Evolutionary conservation across 2,329 filamentous ascomycete genomes (phyloP), one percentile per base, ranked within the genome.

Genomic region (Teratosphaeria epicoccoides): DNA sequence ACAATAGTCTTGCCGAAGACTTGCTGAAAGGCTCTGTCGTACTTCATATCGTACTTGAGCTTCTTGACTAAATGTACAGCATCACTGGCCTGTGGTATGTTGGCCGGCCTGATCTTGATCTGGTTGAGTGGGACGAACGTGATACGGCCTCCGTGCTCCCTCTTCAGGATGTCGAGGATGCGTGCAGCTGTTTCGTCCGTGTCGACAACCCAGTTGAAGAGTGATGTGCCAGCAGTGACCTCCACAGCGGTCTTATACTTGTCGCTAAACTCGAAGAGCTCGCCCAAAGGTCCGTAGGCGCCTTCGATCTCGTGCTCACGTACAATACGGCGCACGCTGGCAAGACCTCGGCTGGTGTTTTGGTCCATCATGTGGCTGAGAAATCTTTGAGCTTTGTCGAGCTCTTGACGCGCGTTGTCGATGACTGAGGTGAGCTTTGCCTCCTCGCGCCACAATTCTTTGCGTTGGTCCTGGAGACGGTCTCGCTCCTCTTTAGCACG

Each of bases 181-280:
- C 82, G 81, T 1, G 87, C 88, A 0, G 90, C 89, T 0, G 90
- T 96, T 40, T 86, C 82, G 55, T 94, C 88, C 47, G 85, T 91
- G 67, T 98, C 91, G 43, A 97, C 91, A 10, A 98, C 83, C 59
- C 95, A 95, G 69, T 98, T 88, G 71, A 98, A 98, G 7, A 98
- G 76, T 66, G 88, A 95, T 57, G 84, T 84, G 17, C 93, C 93
- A 2, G 91, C 93, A 49, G 90, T 93, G 61, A 95, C 88, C 70
- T 98, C 93, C 9, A 94, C 85, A 1, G 93, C 88, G 10, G 90
- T 82, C 55, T 89, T 83, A 70, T 95, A 97, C 49, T 82, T 80
- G 49, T 95, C 88, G 52, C 77, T 81, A 47, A 95, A 88, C 50
- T 89, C 82, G 61, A 97, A 82, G n/a, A 98, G 79, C 67, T 98